Base-by-base conservation (phyloP, 176 grass and related monocot genomes). In the Alopecurus myosuroides region DNA sequence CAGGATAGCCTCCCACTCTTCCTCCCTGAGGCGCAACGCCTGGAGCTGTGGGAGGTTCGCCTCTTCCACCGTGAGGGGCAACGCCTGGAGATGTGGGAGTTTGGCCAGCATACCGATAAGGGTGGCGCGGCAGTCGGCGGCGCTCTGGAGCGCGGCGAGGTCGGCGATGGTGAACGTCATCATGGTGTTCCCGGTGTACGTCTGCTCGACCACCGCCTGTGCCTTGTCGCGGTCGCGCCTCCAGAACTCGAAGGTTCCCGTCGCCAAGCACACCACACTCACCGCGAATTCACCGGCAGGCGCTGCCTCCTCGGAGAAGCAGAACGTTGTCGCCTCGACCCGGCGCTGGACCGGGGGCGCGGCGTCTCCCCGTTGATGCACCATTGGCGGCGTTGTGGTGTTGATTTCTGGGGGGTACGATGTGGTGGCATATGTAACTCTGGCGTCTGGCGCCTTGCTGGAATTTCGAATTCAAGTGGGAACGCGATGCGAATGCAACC, bases 131-230 rank as follows among this genome's bases (percentile, higher is more conserved):
- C 71, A 74, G 25, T 15, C 35, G n/a, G 0, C n/a, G 34, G 12
- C 22, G 52, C 30, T 55, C 74, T 13, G 48, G 49, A 36, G 48
- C 31, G 2, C 11, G 31, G 30, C 31, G 49, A 30, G 49, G 74
- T 56, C 31, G 30, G 5, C 11, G 31, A 53, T 31, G 7, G 11
- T 0, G 49, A 75, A 75, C 29, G 0, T 30, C 14, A 0, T 53
- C 2, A 2, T 7, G 12, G 6, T 35, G 6, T 3, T 2, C 14
- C 31, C 17, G 0, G n/a, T 0, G n/a, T 48, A 14, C 25, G 0
- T 29, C 41, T 48, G 25, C n/a, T 29, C 0, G n/a, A 45, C 3
- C 70, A 18, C 41, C 25, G 18, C 6, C 3, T 6, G 46, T 49
- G 46, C 15, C 45, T 13, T 11, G 15, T 17, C 1, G 46, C 14